Evolutionary conservation across 2,329 filamentous ascomycete genomes (phyloP).

Genomic region (Dactylellina drechsleri): DNA sequence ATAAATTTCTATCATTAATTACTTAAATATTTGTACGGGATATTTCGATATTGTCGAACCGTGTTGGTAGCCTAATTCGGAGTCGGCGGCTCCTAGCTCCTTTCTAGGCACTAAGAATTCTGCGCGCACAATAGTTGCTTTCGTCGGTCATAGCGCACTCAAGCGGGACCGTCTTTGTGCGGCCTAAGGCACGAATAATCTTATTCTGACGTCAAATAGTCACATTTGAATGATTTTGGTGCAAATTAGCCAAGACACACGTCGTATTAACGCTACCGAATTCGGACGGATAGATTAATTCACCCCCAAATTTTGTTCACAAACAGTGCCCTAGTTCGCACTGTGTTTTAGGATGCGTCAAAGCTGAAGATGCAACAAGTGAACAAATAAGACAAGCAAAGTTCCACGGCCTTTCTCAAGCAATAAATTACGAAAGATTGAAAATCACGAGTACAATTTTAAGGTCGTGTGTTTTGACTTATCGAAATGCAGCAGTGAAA

Average conservation of each 20-base stretch:
- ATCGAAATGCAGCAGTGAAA: slow-evolving; percentile 18
- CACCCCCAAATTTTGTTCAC: background rate
- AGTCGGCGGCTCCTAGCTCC: slow-evolving; percentile 47
- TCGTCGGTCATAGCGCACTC: too few species aligned
- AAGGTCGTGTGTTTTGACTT: background rate
- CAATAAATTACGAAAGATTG: too few species aligned
- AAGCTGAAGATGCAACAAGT: too few species aligned
- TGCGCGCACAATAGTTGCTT: background rate
- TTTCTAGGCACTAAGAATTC: slow-evolving; percentile 33
- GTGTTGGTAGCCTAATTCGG: slow-evolving; percentile 13
- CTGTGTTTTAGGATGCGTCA: too few species aligned
- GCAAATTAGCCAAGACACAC: background rate
- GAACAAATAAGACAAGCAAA: too few species aligned
- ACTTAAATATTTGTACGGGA: too few species aligned
- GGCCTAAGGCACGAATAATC: slow-evolving; percentile 23
- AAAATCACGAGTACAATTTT: too few species aligned
- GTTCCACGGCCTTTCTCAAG: too few species aligned
- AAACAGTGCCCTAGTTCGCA: too few species aligned
- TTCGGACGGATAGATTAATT: slow-evolving; percentile 21
- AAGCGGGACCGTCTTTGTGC: too few species aligned
- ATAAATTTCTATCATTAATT: too few species aligned
- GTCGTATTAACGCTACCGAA: slow-evolving; percentile 23
- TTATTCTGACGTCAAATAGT: slow-evolving; percentile 50
- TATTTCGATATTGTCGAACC: background rate
- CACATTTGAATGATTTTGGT: background rate